Evolutionary conservation across 148 eudicot genomes (phyloP).

Genomic region (Rhododendron griersonianum): DNA sequence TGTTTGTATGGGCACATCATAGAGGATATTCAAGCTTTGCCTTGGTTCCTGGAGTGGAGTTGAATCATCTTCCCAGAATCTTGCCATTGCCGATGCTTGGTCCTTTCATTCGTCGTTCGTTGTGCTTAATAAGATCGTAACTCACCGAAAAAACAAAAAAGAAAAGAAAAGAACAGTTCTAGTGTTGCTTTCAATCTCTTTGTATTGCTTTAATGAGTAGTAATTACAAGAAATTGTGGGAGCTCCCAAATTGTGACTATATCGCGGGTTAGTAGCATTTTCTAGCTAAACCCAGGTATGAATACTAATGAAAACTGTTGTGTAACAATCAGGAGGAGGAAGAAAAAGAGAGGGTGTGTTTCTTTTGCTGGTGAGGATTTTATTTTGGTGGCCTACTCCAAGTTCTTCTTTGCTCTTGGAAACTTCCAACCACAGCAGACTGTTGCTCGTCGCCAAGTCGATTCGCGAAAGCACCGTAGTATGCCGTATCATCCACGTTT

Average conservation of each 20-base stretch:
- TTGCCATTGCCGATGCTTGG: no score
- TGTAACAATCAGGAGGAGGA: neutral
- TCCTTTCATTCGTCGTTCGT: no score
- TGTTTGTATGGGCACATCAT: no score
- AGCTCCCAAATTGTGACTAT: neutral
- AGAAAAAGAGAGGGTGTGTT: neutral
- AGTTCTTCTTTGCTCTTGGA: conserved; percentile 41
- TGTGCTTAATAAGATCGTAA: neutral
- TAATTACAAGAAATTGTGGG: neutral
- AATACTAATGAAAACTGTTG: neutral
- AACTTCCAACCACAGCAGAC: conserved; percentile 63
- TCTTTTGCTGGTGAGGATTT: neutral
- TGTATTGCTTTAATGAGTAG: neutral
- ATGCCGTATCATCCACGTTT: neutral
- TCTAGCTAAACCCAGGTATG: no score
- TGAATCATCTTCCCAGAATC: no score
- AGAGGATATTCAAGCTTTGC: no score
- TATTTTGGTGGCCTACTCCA: conserved; percentile 32
- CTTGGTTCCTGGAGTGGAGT: no score
- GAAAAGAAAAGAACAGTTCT: neutral
- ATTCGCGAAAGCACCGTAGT: conserved; percentile 41
- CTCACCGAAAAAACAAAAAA: neutral
- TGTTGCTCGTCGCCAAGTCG: conserved; percentile 58
- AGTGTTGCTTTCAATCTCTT: neutral
- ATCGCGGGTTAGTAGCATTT: neutral